phyloP scores from a whole-genome alignment of 805 yeast genomes.

The Metschnikowia proteae region DNA sequence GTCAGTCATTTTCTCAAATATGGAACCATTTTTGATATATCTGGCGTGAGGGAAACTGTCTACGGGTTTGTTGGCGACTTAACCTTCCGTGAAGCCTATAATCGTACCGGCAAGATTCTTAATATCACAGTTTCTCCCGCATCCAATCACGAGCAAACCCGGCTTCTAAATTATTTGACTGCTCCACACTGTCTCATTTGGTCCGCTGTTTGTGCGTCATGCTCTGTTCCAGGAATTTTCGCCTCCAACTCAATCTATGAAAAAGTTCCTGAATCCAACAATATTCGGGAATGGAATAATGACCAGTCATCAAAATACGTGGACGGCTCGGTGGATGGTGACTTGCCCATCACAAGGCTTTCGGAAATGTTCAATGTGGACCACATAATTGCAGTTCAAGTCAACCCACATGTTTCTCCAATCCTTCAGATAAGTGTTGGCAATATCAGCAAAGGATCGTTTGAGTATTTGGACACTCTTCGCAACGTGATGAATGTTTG shows the following conservation, averaged over 20 bases:
- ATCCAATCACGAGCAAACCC: conserved; percentile 85
- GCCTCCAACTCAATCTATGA: conserved; percentile 83
- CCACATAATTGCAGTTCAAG: conserved; percentile 96
- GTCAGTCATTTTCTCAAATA: conserved; percentile 61
- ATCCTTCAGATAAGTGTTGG: conserved; percentile 65
- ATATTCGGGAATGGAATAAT: conserved; percentile 77
- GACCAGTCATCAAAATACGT: conserved; percentile 72
- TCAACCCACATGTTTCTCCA: conserved; percentile 94
- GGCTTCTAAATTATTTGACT: conserved; percentile 72
- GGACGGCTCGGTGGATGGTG: conserved; percentile 95
- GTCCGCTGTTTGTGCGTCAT: conserved; percentile 91
- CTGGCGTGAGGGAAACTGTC: conserved; percentile 69
- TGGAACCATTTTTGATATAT: conserved; percentile 86
- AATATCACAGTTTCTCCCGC: conserved; percentile 94
- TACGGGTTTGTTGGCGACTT: conserved; percentile 77
- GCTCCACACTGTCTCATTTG: conserved; percentile 79
- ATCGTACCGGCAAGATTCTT: conserved; percentile 87
- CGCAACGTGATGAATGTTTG: conserved; percentile 50
- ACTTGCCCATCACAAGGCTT: conserved; percentile 82
- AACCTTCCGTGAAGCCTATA: conserved; percentile 91
- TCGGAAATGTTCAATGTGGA: conserved; percentile 97
- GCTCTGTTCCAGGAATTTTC: conserved; percentile 90
- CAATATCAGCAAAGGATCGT: conserved; percentile 59
- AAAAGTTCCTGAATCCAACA: conserved; percentile 70
- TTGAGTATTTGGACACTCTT: conserved; percentile 52